Conservation (phyloP, 2,329 filamentous ascomycete genomes). For the Trichoderma simmonsii region DNA sequence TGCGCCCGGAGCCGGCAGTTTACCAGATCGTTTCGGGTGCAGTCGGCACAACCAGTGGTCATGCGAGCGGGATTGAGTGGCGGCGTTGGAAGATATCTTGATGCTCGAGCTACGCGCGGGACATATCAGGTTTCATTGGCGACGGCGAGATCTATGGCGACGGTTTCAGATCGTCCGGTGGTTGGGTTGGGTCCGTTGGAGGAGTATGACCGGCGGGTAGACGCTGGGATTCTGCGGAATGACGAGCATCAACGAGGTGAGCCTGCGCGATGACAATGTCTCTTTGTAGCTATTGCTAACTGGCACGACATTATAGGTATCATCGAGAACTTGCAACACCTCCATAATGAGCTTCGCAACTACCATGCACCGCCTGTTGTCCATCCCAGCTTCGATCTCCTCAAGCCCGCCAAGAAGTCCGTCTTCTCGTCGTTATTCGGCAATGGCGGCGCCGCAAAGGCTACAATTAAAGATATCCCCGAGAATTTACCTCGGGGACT, state of each 20-base stretch:
- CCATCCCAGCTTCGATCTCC: constrained; percentile 72
- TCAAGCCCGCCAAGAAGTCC: constrained; percentile 53
- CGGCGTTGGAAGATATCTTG: background rate
- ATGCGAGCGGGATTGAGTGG: background rate
- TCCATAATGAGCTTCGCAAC: constrained; percentile 74
- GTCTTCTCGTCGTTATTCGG: constrained; percentile 63
- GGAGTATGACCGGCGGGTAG: constrained; percentile 84
- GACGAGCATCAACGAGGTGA: constrained; percentile 87
- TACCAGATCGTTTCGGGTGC: constrained; percentile 5
- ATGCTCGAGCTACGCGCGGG: background rate
- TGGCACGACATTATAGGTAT: constrained; percentile 56
- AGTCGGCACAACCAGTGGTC: background rate
- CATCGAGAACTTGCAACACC: constrained; percentile 81
- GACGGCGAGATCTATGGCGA: constrained; percentile 29
- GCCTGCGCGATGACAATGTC: background rate
- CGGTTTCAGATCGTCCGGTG: constrained; percentile 23
- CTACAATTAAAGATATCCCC: constrained; percentile 55
- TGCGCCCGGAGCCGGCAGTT: constrained; percentile 2
- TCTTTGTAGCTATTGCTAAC: background rate
- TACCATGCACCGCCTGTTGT: constrained; percentile 74
- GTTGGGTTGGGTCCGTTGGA: constrained; percentile 66
- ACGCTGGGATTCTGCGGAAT: constrained; percentile 69
- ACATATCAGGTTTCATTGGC: constrained; percentile 2
- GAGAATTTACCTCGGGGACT: constrained; percentile 78
- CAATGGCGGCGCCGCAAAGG: constrained; percentile 36